Evolutionary conservation across 108 stramenopile species (phyloP).

Genomic region (Nannochloropsis gaditana): DNA sequence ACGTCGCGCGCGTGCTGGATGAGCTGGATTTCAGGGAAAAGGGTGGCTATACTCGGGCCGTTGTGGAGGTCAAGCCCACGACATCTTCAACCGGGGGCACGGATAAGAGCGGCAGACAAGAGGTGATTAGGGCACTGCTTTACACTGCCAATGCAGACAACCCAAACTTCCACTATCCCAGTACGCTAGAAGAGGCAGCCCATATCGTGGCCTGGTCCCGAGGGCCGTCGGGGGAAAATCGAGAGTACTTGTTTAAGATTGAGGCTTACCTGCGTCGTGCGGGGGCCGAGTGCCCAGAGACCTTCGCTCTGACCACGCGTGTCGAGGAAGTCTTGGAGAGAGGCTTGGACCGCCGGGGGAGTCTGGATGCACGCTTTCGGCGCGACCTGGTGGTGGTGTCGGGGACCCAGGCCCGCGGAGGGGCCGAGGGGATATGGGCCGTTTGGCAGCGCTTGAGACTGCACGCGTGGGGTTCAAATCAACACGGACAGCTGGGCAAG

Average conservation of each 20-base stretch:
- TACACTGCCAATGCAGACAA: constrained; percentile 42
- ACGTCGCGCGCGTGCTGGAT: constrained; percentile 34
- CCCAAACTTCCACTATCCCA: constrained; percentile 34
- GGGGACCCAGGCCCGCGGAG: not conserved
- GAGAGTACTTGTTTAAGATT: constrained; percentile 33
- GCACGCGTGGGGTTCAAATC: not conserved
- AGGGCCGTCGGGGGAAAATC: constrained; percentile 40
- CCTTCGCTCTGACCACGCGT: not conserved
- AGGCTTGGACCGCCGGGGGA: not conserved
- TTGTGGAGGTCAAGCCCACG: constrained; percentile 33
- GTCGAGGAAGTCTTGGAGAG: constrained; percentile 1
- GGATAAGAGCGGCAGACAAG: not conserved
- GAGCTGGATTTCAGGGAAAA: constrained; percentile 44
- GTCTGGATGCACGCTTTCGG: not conserved
- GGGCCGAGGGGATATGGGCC: not conserved
- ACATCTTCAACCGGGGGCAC: not conserved
- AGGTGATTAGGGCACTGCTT: constrained; percentile 25
- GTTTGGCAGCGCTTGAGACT: not conserved
- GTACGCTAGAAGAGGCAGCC: constrained; percentile 32
- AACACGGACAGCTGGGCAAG: not conserved
- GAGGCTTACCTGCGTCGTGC: constrained; percentile 33
- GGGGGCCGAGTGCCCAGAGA: not conserved
- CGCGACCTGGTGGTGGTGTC: not conserved
- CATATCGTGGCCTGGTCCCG: constrained; percentile 36
- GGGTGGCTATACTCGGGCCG: constrained; percentile 44